Base-by-base conservation (phyloP, 2,329 filamentous ascomycete species). In the Cyanodermella asteris region DNA sequence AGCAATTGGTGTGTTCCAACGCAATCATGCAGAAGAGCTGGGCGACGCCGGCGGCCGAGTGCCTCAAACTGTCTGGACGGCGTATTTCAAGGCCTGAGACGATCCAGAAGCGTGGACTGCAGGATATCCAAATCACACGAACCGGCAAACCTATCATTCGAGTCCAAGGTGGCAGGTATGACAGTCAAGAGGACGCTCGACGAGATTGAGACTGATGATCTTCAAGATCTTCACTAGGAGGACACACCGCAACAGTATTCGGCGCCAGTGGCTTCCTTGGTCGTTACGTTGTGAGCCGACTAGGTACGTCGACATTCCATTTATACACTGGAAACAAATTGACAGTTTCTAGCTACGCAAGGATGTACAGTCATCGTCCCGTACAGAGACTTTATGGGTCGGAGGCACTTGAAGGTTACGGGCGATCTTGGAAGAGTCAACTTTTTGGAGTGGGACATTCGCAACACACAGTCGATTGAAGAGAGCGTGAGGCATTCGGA, bases 401-500 rank as follows among this genome's bases (percentile, higher is more conserved):
- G 94, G 64, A 73, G 87, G 39, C 84, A 94, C 56, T 60, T 97
- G 44, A 94, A 94, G 57, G 71, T 91, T 30, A 64, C 80, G n/a
- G 87, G 87, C 53, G 87, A 97, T 52, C 61, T 97, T 32, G 87
- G 87, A 34, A 68, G 78, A 39, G 65, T 97, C 28, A 59, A 75
- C 40, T 94, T 97, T 51, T 61, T 91, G 41, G 76, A 82, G 53
- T 33, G 60, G 16, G 87, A 97, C 44, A 62, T 97, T 32, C 72
- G 71, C 44, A 97, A 97, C 53, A 94, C 81, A 20, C 63, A 75
- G 38, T 94, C 84, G 16, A 87, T 97, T 40, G 87, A 97, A 49
- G 82, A 91, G 53, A 87, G 78, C 42, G 82, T 97, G 26, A 68
- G 87, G 41, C 87, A 97, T 51, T 94, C 84, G 20, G 87, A 97